These are phyloP conservation scores for Coccomyxa sp. DNA, from an alignment of 139 green algal genomes.

Conservation along the genomic window DNA sequence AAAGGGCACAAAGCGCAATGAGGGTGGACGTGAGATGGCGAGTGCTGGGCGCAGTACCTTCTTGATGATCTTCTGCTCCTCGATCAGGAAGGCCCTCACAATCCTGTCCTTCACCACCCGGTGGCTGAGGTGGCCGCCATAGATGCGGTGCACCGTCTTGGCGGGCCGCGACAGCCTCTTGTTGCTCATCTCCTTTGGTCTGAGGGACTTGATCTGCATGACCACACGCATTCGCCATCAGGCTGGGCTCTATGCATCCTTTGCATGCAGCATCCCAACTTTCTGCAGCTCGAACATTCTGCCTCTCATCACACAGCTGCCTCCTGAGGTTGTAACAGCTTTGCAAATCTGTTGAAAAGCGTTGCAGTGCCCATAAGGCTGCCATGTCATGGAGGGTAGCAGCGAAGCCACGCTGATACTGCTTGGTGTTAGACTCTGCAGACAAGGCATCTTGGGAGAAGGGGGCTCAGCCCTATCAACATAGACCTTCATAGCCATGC, in stretches of 20 bases:
- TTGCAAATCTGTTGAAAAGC: no score
- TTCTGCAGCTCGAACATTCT: neutral
- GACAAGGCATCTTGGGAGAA: no score
- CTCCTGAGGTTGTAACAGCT: no score
- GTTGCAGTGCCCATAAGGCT: no score
- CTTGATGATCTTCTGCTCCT: conserved; percentile 99
- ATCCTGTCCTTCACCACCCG: conserved; percentile 87
- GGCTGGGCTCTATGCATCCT: neutral
- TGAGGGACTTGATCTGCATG: conserved; percentile 14
- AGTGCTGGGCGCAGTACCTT: conserved; percentile 58
- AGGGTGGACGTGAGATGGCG: no score
- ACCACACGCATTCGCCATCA: neutral
- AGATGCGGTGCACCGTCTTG: conserved; percentile 93
- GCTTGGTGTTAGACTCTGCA: no score
- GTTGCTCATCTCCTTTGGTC: conserved; percentile 60
- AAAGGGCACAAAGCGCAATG: neutral
- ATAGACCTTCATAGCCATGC: no score
- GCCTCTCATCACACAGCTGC: neutral
- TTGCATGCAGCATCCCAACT: neutral
- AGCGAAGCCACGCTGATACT: no score
- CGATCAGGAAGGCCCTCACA: conserved; percentile 94
- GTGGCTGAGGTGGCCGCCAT: conserved; percentile 87
- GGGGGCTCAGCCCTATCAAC: no score
- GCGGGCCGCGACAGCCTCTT: conserved; percentile 82
- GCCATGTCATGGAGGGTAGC: no score